Base-by-base conservation (phyloP, 441 rosid species). In the Iberis amara region DNA sequence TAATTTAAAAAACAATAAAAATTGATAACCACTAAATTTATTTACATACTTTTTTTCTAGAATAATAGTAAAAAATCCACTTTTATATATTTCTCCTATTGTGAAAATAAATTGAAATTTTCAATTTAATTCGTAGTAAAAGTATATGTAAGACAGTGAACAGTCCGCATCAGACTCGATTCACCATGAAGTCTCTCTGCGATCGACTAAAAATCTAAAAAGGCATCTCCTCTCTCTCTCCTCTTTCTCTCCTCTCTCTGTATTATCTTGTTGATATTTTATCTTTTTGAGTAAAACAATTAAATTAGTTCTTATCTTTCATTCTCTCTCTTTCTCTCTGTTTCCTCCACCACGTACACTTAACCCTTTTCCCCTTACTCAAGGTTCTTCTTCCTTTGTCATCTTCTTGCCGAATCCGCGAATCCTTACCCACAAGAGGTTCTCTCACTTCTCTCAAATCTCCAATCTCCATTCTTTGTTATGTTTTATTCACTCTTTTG, bases 341-440 rank as follows among this genome's bases (percentile, higher is more conserved):
- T 8, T 31, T 52, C 31, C 53, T 8, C 31, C 12, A 45, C 47
- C 61, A 23, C 38, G 48, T 7, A 36, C 44, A 39, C 55, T 13
- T 2, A 39, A 5, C 39, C 32, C 14, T 45, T 52, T 44, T 47
- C 57, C 61, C 40, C 30, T 3, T 9, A 7, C 64, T 58, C 11
- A 65, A 65, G 70, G 39, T 13, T 47, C 53, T 36, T 53, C 57
- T 5, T 46, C 9, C 57, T 5, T 46, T 59, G 50, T 59, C 70
- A 39, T 54, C 57, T 59, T 60, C 7, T 46, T 14, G 18, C 57
- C 51, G 51, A 55, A 18, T 18, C 21, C n/a, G n/a, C n/a, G n/a
- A n/a, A n/a, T n/a, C n/a, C n/a, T n/a, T n/a, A n/a, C n/a, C n/a
- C 52, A 12, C 37, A 8, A 55, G 7, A 54, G 66, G 61, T 66